A percentile compares a stretch with the other conserved stretches of the same genome.
phyloP scores from a whole-genome alignment of 306 rosid species.

The Alnus rubra region DNA sequence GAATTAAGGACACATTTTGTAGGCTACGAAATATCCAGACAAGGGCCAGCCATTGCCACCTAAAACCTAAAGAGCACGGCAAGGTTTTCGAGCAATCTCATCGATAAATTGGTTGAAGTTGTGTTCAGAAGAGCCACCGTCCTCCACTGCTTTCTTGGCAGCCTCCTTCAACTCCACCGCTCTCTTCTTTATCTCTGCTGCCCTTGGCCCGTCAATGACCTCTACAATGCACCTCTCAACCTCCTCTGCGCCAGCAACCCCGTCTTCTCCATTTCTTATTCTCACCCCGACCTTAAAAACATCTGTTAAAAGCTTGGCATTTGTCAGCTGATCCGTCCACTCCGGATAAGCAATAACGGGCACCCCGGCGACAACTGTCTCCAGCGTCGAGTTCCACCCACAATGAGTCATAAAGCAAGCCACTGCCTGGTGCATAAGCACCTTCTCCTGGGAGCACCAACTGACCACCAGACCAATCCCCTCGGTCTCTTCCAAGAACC shows the following conservation, averaged over 20 bases:
- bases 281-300: conserved; percentile 48
- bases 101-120: conserved; percentile 38
- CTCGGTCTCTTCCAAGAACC: conserved; percentile 36
- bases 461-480: conserved; percentile 46
- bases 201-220: conserved; percentile 42
- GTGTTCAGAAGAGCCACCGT: conserved; percentile 49
- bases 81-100: conserved; percentile 17
- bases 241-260: conserved; percentile 35
- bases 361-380: conserved; percentile 46
- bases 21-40: too few relatives aligned
- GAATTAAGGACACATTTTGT: too few relatives aligned
- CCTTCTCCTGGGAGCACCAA: conserved; percentile 68
- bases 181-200: conserved; percentile 34
- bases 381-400: conserved; percentile 69
- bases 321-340: conserved; percentile 63
- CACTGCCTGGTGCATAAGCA: conserved; percentile 52
- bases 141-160: conserved; percentile 32
- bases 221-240: conserved; percentile 50
- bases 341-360: conserved; percentile 55
- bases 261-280: conserved; percentile 30
- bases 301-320: conserved; percentile 43
- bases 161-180: conserved; percentile 42
- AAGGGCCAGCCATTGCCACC: too few relatives aligned
- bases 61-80: too few relatives aligned
- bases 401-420: conserved; percentile 61